Conservation (phyloP, 345 rosid genomes). For the Syzygium grande region DNA sequence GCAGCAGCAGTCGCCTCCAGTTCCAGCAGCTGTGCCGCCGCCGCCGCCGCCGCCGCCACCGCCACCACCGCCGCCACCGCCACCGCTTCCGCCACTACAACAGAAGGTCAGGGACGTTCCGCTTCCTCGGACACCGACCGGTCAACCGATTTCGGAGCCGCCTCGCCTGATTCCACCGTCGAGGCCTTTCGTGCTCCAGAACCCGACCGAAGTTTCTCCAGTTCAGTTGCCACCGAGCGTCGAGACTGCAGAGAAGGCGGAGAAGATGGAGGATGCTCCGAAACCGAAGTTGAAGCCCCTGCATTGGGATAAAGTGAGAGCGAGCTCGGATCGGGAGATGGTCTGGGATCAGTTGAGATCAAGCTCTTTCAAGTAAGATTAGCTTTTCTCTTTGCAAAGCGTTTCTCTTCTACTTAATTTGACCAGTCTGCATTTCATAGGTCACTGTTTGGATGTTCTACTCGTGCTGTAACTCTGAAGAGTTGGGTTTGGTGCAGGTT, state of each 20-base stretch:
- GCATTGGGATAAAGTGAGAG: slow-evolving; percentile 97
- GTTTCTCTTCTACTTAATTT: background rate
- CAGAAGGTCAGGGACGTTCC: slow-evolving; percentile 25
- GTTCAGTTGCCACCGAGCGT: slow-evolving; percentile 28
- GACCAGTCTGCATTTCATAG: background rate
- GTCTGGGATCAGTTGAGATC: slow-evolving; percentile 84
- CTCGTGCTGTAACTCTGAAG: background rate
- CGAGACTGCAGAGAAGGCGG: slow-evolving; percentile 18
- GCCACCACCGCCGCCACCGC: slow-evolving; percentile 33
- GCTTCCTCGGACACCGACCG: slow-evolving; percentile 20
- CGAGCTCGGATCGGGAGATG: slow-evolving; percentile 97
- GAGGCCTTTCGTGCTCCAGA: slow-evolving; percentile 54
- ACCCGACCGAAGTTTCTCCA: slow-evolving; percentile 21
- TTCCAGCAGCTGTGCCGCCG: slow-evolving; percentile 11
- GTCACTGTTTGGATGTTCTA: background rate
- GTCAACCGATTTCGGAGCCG: slow-evolving; percentile 37
- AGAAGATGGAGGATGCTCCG: slow-evolving; percentile 26
- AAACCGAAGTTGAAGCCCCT: slow-evolving; percentile 78
- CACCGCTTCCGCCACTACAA: slow-evolving; percentile 16
- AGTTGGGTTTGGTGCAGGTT: slow-evolving; percentile 42
- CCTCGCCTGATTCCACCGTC: slow-evolving; percentile 58
- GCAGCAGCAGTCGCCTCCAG: background rate
- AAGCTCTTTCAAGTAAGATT: slow-evolving; percentile 69
- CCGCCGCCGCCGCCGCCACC: slow-evolving; percentile 29
- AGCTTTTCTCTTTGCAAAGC: background rate